These are phyloP conservation scores for Fusarium subtropicale DNA, from an alignment of 2,329 filamentous ascomycete species.

Conservation along the genomic window DNA sequence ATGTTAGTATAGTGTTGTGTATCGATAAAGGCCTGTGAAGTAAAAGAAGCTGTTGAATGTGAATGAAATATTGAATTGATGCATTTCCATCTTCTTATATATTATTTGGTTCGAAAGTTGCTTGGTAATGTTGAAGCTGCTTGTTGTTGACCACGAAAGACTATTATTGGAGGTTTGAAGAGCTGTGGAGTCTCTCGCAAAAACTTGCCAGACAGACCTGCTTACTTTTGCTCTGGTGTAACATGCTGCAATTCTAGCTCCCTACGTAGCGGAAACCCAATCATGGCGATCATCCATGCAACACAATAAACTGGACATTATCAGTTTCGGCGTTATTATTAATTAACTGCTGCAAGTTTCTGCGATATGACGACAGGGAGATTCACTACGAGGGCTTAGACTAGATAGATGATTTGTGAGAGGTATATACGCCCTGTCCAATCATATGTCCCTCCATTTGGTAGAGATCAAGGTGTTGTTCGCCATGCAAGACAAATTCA, in stretches of 20 bases:
- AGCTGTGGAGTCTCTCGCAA: slow-evolving; percentile 13
- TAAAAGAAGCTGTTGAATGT: neutral
- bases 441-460: neutral
- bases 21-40: neutral
- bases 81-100: neutral
- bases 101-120: neutral
- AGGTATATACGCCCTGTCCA: neutral
- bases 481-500: neutral
- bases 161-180: neutral
- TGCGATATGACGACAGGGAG: neutral
- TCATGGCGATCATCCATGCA: fast-evolving
- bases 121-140: slow-evolving; percentile 12
- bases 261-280: too few relatives aligned
- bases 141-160: neutral
- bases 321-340: neutral
- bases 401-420: neutral
- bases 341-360: neutral
- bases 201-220: slow-evolving; percentile 18
- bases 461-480: neutral
- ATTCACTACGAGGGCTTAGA: neutral
- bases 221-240: neutral
- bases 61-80: fast-evolving
- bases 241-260: fast-evolving
- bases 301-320: neutral
- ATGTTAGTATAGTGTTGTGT: neutral